Base-by-base conservation (phyloP, 352 stramenopile genomes). In the Globisporangium alternatum region DNA sequence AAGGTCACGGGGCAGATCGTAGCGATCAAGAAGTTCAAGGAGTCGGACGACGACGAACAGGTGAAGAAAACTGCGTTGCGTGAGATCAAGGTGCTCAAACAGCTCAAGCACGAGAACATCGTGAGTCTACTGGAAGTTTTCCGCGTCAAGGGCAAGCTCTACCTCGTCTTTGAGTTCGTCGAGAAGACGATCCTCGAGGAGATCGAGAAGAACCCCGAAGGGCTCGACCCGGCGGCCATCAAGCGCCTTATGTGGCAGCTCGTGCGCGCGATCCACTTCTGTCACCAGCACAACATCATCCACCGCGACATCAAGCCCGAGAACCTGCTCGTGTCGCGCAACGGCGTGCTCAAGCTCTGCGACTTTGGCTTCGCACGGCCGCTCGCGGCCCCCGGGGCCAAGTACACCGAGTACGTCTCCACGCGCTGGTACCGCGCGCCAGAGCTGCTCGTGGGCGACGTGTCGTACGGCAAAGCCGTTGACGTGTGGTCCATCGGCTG, bases 401-500 rank as follows among this genome's bases (percentile, higher is more conserved):
- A 90, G 62, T 90, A 92, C 64, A 91, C 83, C 3, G 87, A 97
- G 62, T 97, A 97, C 60, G 88, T 97, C 17, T 96, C 89, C 0
- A 99, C 95, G 17, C 80, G 95, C 56, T 98, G 95, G 95, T 99
- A 99, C 67, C 81, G 95, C 45, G 94, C 94, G 2, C 96, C 96
- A 6, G 96, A 99, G 80, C 86, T 98, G 56, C 77, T 97, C 1
- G 88, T 94, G 7, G 82, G 83, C 4, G 84, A 93, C 53, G 81
- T 92, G 1, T 88, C 76, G 12, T 99, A 99, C 68, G 96, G 97
- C 54, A 97, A 96, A 60, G 93, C 91, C 7, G 97, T 99, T 37
- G 97, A 99, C 64, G 93, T 99, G 44, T 99, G 97, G 97, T 97
- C 91, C 17, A 89, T 98, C 30, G 97, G 96, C 43, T 99, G 96